Conservation (phyloP, 805 yeast genomes). For the Myxozyma sirexii region DNA sequence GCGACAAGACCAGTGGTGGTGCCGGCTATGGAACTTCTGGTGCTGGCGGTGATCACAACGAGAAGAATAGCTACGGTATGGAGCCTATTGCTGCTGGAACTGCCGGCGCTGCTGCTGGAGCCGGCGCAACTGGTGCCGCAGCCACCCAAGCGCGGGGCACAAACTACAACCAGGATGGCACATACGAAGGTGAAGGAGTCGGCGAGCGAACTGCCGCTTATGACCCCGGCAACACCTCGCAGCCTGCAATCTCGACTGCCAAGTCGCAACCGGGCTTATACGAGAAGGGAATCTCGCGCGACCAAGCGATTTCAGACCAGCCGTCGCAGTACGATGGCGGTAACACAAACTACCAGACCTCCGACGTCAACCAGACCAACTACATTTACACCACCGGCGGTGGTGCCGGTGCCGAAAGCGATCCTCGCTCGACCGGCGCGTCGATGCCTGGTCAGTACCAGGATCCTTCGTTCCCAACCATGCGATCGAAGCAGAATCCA, state of each 20-base stretch:
- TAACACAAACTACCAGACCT: background rate
- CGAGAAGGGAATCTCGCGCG: background rate
- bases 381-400: background rate
- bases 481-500: slow-evolving; percentile 5
- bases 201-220: slow-evolving; percentile 6
- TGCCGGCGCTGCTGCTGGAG: background rate
- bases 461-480: slow-evolving; percentile 10
- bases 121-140: background rate
- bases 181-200: slow-evolving; percentile 2
- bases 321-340: background rate
- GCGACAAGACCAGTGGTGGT: slow-evolving; percentile 2
- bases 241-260: background rate
- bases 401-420: background rate
- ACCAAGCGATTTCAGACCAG: background rate
- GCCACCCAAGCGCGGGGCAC: background rate
- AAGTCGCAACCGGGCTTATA: background rate
- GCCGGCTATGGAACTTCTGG: slow-evolving; percentile 7
- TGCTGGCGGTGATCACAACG: background rate
- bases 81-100: background rate
- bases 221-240: background rate
- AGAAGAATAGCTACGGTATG: background rate
- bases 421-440: background rate
- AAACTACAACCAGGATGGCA: background rate
- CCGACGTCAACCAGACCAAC: background rate
- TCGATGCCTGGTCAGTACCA: background rate